Evolutionary conservation across 169 alveolate species (phyloP).

Genomic region (Cyclospora cayetanensis): DNA sequence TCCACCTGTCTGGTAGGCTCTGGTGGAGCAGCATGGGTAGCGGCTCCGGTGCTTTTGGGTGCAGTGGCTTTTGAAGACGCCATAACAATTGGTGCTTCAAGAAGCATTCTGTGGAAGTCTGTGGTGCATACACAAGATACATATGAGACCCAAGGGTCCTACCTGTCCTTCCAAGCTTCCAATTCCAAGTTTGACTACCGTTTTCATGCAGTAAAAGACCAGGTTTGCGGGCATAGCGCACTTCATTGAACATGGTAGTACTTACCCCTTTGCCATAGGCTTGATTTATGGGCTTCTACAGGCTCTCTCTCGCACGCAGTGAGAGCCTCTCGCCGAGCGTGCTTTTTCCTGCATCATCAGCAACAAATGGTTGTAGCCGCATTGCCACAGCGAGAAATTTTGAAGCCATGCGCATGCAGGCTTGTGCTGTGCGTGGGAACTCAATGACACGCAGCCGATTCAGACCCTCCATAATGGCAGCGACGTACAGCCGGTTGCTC

Average conservation of each 20-base stretch:
- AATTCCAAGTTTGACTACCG: background rate
- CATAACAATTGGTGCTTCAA: background rate
- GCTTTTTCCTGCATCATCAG: constrained; percentile 33
- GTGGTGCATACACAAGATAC: background rate
- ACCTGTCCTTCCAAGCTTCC: background rate
- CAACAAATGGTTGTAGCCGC: background rate
- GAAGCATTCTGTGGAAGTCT: constrained; percentile 9
- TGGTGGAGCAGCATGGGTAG: background rate
- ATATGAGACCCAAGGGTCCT: background rate
- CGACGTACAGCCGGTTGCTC: background rate
- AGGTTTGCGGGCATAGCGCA: background rate
- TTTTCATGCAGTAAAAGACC: background rate
- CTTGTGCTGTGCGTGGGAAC: background rate
- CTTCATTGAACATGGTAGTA: too few species aligned
- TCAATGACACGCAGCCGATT: background rate
- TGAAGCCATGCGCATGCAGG: background rate
- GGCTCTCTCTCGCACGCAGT: constrained; percentile 62
- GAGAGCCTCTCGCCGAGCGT: constrained; percentile 50
- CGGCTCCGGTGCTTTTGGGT: too few species aligned
- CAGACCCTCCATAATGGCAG: too few species aligned
- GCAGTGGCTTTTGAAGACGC: background rate
- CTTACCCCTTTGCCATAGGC: constrained; percentile 60
- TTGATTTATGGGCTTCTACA: constrained; percentile 62
- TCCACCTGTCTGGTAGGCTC: background rate
- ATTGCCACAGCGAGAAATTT: background rate